Base-by-base conservation (phyloP, 2,329 filamentous ascomycete genomes). In the Monilinia polystroma region DNA sequence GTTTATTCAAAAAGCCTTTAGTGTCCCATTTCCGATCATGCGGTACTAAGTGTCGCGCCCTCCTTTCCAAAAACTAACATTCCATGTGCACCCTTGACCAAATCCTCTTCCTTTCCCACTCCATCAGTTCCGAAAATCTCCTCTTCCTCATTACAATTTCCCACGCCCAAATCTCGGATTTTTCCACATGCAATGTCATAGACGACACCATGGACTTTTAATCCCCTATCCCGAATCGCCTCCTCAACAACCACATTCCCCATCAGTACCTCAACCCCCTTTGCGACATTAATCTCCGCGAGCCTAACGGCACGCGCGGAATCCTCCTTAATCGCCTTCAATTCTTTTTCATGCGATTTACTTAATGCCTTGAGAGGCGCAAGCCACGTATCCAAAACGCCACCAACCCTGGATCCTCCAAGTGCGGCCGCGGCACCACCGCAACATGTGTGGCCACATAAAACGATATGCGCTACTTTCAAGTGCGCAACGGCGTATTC, bases 141-240 rank as follows among this genome's bases (percentile, higher is more conserved):
- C 23, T 58, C 43, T 26, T 66, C 47, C 62, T 72, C 68, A 20
- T 62, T 52, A 35, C 51, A 69, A 64, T 67, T 75, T 74, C 4
- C 83, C 82, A 60, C 80, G 26, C 81, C 80, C 3, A 86, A 74
- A 72, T 86, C 81, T 51, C 77, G 76, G 63, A 86, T 77, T 68
- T 79, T 79, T 16, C 84, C 84, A 26, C 75, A 78, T 7, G 72
- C 78, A 63, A 86, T 78, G 70, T 95, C 88, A 76, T 91, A 94
- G 18, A 96, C 81, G 64, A 88, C 82, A n/a, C 91, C 92, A 76
- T 95, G 91, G 7, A 96, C 84, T 78, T 89, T 80, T 53, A 96
- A 78, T 1, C 88, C 90, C 38, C 90, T 82, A 73, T 92, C 87
- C 70, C 81, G 78, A 68, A 93, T 85, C 35, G 90, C 91, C 69